Conservation (phyloP, 2,329 filamentous ascomycete species). For the Trichoderma semiorbis region DNA sequence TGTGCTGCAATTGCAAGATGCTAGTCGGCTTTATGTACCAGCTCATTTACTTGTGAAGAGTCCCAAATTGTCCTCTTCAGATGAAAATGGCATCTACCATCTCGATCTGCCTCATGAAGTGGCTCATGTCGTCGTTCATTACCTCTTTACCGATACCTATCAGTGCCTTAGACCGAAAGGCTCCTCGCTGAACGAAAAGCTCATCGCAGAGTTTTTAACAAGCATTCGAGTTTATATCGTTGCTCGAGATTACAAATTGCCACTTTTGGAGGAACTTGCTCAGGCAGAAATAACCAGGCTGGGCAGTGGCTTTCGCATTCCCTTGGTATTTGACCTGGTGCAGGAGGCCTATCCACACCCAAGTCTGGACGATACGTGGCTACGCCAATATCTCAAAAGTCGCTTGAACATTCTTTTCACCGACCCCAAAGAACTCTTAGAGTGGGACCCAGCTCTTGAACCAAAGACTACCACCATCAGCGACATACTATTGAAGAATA, state of each 20-base stretch:
- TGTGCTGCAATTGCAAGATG: not conserved
- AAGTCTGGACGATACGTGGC: constrained; percentile 9
- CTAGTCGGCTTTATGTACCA: constrained; percentile 6
- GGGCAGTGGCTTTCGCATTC: not conserved
- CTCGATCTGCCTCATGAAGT: not conserved
- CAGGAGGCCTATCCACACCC: not conserved
- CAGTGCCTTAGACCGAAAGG: constrained; percentile 3
- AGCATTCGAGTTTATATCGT: constrained; percentile 12
- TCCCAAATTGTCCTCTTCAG: not conserved
- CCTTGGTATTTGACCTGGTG: constrained; percentile 7
- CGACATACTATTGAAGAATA: constrained; percentile 2
- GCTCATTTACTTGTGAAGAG: not conserved
- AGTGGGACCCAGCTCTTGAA: not conserved
- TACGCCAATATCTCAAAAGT: constrained; percentile 6
- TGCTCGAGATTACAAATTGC: constrained; percentile 2
- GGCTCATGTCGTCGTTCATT: constrained; percentile 16
- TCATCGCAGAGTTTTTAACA: constrained; percentile 5
- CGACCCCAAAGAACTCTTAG: not conserved
- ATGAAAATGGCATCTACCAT: not conserved
- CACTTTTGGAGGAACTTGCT: not conserved
- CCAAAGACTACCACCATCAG: not conserved
- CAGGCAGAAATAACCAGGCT: constrained; percentile 10
- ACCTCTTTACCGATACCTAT: constrained; percentile 15
- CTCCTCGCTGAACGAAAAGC: not conserved
- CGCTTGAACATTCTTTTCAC: not conserved